A percentile compares a stretch with the other conserved stretches of the same genome.
Conservation (phyloP, 208 protist genomes). For the Endotrypanum monterogeii region DNA sequence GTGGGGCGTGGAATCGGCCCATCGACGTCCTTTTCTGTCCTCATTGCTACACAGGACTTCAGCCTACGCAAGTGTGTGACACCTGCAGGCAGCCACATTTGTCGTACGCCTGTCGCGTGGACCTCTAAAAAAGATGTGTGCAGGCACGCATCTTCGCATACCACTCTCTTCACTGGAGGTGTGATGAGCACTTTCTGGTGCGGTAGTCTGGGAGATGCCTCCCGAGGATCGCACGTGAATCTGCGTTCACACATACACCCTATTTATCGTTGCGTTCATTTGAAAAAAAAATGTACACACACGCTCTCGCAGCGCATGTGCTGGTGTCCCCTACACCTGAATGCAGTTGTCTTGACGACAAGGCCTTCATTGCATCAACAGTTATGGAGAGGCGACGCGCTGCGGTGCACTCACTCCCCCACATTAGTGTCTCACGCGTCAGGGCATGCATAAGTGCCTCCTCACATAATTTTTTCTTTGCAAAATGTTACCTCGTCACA, state of each 20-base stretch:
- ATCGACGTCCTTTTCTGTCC: conserved; percentile 68
- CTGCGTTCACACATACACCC: too few species aligned
- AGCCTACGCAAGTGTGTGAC: conserved; percentile 39
- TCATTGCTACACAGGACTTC: conserved; percentile 47
- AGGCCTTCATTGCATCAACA: background rate
- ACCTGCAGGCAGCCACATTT: conserved; percentile 54
- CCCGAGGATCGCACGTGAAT: too few species aligned
- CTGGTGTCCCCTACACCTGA: too few species aligned
- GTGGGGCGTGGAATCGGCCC: conserved; percentile 54
- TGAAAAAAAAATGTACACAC: too few species aligned
- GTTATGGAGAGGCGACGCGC: background rate
- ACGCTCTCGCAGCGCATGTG: too few species aligned
- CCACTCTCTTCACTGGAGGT: too few species aligned
- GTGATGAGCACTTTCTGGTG: too few species aligned
- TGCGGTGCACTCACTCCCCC: background rate
- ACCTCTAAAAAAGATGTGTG: conserved; percentile 9
- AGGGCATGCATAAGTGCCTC: too few species aligned
- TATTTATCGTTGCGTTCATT: too few species aligned
- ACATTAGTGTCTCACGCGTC: background rate
- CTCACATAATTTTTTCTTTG: background rate
- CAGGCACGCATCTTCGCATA: background rate
- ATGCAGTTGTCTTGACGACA: background rate
- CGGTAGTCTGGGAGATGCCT: too few species aligned
- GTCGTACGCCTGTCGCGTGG: conserved; percentile 34
- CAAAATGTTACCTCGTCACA: background rate